phyloP scores from a whole-genome alignment of 73 alveolate species.

The Stentor coeruleus region DNA sequence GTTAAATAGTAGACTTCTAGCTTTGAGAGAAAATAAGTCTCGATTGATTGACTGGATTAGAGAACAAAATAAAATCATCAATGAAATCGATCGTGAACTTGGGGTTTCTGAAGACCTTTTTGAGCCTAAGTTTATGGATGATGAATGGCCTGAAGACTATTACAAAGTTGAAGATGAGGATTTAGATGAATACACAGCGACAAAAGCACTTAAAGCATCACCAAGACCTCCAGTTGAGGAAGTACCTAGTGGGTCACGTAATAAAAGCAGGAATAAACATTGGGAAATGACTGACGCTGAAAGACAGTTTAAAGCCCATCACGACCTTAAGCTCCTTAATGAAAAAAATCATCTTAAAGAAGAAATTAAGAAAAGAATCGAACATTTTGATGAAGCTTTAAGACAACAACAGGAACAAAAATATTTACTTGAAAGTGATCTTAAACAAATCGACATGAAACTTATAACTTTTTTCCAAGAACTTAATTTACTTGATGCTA shows the following conservation, averaged over 20 bases:
- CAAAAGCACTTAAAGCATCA: slow-evolving; percentile 41
- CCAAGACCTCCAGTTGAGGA: slow-evolving; percentile 63
- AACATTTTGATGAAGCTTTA: slow-evolving; percentile 10
- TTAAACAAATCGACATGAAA: slow-evolving; percentile 82
- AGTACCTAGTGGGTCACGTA: slow-evolving; percentile 60
- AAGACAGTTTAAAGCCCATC: slow-evolving; percentile 19
- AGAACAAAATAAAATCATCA: slow-evolving; percentile 52
- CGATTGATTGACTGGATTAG: slow-evolving; percentile 58
- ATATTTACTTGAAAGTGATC: slow-evolving; percentile 60
- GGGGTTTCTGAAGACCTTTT: slow-evolving; percentile 58
- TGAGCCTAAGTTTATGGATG: slow-evolving; percentile 61
- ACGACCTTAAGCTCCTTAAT: slow-evolving; percentile 45
- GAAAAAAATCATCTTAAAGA: slow-evolving; percentile 52
- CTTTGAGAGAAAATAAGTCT: slow-evolving; percentile 68
- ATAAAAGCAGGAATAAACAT: slow-evolving; percentile 42
- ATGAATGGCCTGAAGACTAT: slow-evolving; percentile 58
- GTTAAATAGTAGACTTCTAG: slow-evolving; percentile 72
- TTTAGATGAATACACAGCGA: slow-evolving; percentile 22
- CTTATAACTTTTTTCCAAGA: slow-evolving; percentile 76
- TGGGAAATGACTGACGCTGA: slow-evolving; percentile 36
- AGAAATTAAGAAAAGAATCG: slow-evolving; percentile 43
- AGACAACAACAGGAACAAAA: slow-evolving; percentile 21
- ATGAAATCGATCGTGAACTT: slow-evolving; percentile 68
- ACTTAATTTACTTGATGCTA: slow-evolving; percentile 64
- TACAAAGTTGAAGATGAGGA: slow-evolving; percentile 56